Base-by-base conservation (phyloP, 257 asterid species). In the Solanum sejunctum region DNA sequence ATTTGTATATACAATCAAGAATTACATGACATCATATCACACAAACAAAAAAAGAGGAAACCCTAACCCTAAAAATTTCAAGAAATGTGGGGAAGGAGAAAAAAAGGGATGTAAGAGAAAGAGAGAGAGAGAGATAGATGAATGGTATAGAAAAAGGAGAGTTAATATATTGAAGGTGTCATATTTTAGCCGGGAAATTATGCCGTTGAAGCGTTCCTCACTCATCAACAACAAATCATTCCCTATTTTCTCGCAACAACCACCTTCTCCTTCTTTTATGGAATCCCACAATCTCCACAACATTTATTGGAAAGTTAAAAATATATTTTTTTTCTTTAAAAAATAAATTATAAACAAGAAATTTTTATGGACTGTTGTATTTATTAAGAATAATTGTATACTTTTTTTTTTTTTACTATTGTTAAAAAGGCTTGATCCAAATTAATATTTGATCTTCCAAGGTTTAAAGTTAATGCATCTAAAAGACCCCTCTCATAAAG, bases 131-230 rank as follows among this genome's bases (percentile, higher is more conserved):
- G 57, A 47, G 47, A n/a, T 70, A 28, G 8, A 70, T 70, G 56
- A 41, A 60, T 82, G 84, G 70, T 13, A 81, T 2, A 58, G 47
- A 43, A 36, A 17, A 47, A 36, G 41, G 41, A 36, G 41, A 36
- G 41, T 36, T 32, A 32, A 32, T 32, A 32, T 32, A 32, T 32
- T 32, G 36, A 32, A 32, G 36, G 26, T 51, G 0, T 28, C 13
- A 61, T 23, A 67, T 67, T 83, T 83, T 28, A 56, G 85, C 80
- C 85, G 63, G 18, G 80, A 69, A 83, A 67, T 52, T 52, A 67
- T 83, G 85, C 85, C 81, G 61, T 83, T 52, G 85, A 83, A 83
- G 3, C 80, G 81, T 51, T 83, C 85, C 41, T 28, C 57, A 8
- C 45, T 58, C 61, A 82, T 41, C 70, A 28, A 64, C 78, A 54